These are phyloP conservation scores for Periglandula ipomoeae DNA, from an alignment of 2,329 filamentous ascomycete species.

Conservation along the genomic window DNA sequence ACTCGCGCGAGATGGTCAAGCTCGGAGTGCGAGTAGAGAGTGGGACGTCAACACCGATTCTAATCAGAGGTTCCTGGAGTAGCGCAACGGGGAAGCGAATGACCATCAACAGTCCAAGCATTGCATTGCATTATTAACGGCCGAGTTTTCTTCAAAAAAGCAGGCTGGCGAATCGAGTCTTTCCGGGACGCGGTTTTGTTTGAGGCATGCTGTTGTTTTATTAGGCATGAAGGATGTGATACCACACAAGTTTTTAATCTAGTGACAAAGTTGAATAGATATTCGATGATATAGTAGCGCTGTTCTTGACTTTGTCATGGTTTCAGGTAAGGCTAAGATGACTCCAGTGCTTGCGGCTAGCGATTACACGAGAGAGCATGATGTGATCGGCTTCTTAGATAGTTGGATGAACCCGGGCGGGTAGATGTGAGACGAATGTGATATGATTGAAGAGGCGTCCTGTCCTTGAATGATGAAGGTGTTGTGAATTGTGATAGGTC, in stretches of 20 bases:
- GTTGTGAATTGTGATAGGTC: too few species aligned
- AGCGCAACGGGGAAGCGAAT: neutral
- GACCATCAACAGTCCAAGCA: neutral
- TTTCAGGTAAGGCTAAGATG: too few species aligned
- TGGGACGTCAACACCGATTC: slow-evolving; percentile 36
- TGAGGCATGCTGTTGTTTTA: slow-evolving; percentile 18
- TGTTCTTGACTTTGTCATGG: too few species aligned
- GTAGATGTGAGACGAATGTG: too few species aligned
- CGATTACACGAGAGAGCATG: too few species aligned
- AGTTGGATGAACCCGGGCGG: too few species aligned
- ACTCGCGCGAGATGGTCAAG: slow-evolving; percentile 36
- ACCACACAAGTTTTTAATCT: neutral
- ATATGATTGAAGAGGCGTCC: too few species aligned
- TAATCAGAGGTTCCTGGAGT: slow-evolving; percentile 15
- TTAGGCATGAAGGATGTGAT: slow-evolving; percentile 15
- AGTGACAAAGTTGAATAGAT: neutral
- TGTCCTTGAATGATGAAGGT: too few species aligned
- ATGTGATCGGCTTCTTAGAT: too few species aligned
- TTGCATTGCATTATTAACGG: neutral
- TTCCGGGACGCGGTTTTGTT: neutral
- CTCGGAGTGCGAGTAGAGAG: slow-evolving; percentile 44
- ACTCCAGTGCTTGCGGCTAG: too few species aligned
- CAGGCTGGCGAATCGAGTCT: neutral
- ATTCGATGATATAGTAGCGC: too few species aligned
- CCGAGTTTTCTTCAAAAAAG: neutral